Evolutionary conservation across 2,329 filamentous ascomycete genomes (phyloP).

Genomic region (Leptographium galeiforme): DNA sequence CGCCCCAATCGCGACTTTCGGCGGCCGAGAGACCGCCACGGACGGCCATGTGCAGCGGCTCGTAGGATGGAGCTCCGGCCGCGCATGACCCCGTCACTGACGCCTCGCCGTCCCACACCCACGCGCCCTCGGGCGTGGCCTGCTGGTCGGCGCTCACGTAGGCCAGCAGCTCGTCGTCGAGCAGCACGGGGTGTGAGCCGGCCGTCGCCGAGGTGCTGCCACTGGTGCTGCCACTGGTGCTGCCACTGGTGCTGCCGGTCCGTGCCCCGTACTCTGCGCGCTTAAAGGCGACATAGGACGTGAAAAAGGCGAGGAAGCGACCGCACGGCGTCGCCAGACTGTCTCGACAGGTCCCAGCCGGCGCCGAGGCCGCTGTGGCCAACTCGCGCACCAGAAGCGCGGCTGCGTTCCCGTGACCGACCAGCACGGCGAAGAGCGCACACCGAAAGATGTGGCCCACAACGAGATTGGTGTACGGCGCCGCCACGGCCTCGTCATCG

Average conservation of each 20-base stretch:
- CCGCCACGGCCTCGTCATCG: constrained; percentile 39
- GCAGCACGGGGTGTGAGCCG: constrained; percentile 21
- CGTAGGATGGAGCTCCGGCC: no score
- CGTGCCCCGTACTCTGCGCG: constrained; percentile 23
- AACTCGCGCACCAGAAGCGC: constrained; percentile 59
- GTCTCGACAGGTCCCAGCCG: constrained; percentile 35
- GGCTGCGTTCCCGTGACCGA: constrained; percentile 59
- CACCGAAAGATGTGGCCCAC: constrained; percentile 82
- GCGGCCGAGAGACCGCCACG: constrained; percentile 36
- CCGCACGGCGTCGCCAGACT: constrained; percentile 47
- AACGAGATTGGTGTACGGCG: constrained; percentile 33
- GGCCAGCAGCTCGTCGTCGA: constrained; percentile 77
- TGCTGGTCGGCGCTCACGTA: constrained; percentile 83
- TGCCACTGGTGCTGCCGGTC: constrained; percentile 14
- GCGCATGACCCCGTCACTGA: constrained; percentile 1
- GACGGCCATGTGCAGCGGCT: not conserved
- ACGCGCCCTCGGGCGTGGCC: constrained; percentile 60
- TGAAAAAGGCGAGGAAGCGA: constrained; percentile 69
- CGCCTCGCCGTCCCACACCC: constrained; percentile 52
- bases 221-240: constrained; percentile 12
- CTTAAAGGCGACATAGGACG: constrained; percentile 49
- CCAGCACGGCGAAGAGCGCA: constrained; percentile 64
- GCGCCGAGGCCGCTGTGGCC: constrained; percentile 49
- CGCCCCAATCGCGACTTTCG: constrained; percentile 58
- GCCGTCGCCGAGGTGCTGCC: constrained; percentile 16